Evolutionary conservation across 495 filamentous ascomycete genomes (phyloP).

Genomic region (Penicillium malachiteum): DNA sequence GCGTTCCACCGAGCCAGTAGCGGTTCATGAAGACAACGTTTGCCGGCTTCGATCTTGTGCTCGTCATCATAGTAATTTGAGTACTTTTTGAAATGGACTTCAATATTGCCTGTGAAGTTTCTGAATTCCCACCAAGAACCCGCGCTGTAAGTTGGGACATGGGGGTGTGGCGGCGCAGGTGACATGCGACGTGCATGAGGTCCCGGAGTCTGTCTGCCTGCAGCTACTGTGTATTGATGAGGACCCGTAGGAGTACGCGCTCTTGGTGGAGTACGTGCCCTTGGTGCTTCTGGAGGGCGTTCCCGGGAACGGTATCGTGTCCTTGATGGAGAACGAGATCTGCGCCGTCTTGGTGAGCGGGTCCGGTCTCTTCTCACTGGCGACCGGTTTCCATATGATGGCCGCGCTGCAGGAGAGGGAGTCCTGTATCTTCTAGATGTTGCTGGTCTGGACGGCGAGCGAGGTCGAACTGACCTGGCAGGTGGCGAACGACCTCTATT

Average conservation of each 20-base stretch:
- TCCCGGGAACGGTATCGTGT: not conserved
- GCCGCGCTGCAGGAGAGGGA: no score
- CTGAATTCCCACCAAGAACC: not conserved
- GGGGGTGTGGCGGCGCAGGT: not conserved
- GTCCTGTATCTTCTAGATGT: not conserved
- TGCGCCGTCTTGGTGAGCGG: not conserved
- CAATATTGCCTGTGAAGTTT: not conserved
- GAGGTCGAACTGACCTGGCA: not conserved
- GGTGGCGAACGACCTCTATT: not conserved
- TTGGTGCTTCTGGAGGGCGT: not conserved
- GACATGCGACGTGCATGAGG: not conserved
- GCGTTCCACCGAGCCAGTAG: not conserved
- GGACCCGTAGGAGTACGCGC: no score
- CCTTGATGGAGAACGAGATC: not conserved
- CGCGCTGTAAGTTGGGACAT: no score
- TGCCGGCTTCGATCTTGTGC: slow-evolving; percentile 1
- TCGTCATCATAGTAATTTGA: not conserved
- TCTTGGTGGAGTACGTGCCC: no score
- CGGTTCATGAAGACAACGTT: not conserved
- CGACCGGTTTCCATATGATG: not conserved
- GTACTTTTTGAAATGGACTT: not conserved
- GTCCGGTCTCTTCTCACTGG: not conserved
- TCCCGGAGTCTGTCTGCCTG: not conserved
- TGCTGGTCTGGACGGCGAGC: not conserved
- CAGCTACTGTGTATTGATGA: no score